Percentiles rank a stretch among this genome's conserved stretches.
These are phyloP conservation scores for Russula foetens DNA, from an alignment of 768 basidiomycete species.

Conservation along the genomic window DNA sequence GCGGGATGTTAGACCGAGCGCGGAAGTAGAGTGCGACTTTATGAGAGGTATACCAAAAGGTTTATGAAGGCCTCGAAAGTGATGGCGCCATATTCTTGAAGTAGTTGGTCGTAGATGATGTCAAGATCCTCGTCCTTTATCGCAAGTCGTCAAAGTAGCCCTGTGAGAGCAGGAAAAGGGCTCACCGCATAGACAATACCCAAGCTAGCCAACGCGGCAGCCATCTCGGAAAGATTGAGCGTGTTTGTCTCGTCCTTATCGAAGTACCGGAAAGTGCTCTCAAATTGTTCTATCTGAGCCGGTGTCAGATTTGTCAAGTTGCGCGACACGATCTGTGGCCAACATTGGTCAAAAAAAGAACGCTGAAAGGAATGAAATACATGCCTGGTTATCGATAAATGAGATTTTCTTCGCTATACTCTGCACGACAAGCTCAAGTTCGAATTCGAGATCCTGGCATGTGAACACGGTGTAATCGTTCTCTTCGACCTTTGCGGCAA, in stretches of 20 bases:
- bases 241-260: constrained; percentile 91
- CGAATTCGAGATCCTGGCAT: constrained; percentile 82
- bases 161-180: neutral
- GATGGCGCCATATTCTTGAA: constrained; percentile 77
- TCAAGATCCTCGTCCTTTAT: constrained; percentile 79
- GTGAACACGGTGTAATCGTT: constrained; percentile 94
- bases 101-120: constrained; percentile 70
- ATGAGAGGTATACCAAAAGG: constrained; percentile 56
- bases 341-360: neutral
- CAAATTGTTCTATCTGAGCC: constrained; percentile 93
- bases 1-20: neutral
- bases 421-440: constrained; percentile 73
- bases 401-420: constrained; percentile 84
- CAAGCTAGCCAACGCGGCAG: constrained; percentile 89
- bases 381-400: constrained; percentile 93
- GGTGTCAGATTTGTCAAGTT: constrained; percentile 94
- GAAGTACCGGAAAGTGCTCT: constrained; percentile 96
- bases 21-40: neutral
- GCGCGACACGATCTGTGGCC: constrained; percentile 78
- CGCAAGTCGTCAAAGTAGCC: neutral
- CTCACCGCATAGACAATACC: constrained; percentile 86
- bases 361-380: constrained; percentile 13
- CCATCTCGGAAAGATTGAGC: constrained; percentile 75
- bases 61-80: constrained; percentile 94
- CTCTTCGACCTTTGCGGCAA: constrained; percentile 87